Percentiles rank a stretch among this genome's conserved stretches.
These are phyloP conservation scores for Pseudogymnoascus destructans DNA, from an alignment of 2,329 filamentous ascomycete genomes.

Conservation along the genomic window DNA sequence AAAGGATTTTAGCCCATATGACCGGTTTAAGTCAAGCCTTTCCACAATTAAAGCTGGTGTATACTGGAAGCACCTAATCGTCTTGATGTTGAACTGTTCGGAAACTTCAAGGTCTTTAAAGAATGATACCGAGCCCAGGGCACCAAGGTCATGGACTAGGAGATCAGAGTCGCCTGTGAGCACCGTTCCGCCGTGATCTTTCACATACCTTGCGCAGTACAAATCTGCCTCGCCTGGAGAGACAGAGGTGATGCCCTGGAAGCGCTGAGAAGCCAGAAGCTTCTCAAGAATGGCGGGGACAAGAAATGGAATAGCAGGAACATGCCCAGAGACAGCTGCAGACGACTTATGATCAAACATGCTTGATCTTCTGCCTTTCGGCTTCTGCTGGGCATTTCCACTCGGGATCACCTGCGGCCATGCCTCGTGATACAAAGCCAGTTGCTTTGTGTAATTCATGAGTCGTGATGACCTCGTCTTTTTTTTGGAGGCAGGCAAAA, in stretches of 20 bases:
- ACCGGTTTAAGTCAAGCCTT: constrained; percentile 30
- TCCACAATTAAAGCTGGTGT: constrained; percentile 32
- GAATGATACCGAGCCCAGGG: constrained; percentile 49
- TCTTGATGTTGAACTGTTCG: constrained; percentile 14
- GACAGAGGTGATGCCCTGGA: constrained; percentile 36
- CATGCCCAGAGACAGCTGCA: constrained; percentile 20
- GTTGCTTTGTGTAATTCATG: constrained; percentile 17
- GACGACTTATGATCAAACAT: constrained; percentile 18
- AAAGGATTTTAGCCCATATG: constrained; percentile 28
- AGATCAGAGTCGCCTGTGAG: constrained; percentile 84
- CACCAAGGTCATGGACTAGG: constrained; percentile 57
- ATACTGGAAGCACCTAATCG: constrained; percentile 23
- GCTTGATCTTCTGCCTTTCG: constrained; percentile 10
- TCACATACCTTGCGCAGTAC: constrained; percentile 58
- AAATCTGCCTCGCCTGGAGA: constrained; percentile 77
- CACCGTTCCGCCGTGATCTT: constrained; percentile 40
- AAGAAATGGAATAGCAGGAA: constrained; percentile 49
- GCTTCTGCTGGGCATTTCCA: constrained; percentile 12
- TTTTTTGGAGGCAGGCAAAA: constrained; percentile 43
- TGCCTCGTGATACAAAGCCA: constrained; percentile 19
- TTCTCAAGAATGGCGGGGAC: constrained; percentile 66
- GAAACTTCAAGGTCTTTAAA: constrained; percentile 44
- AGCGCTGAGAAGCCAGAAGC: constrained; percentile 35
- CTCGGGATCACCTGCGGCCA: constrained; percentile 13
- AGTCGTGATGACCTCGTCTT: constrained; percentile 20